phyloP scores from a whole-genome alignment of 805 yeast species.

The Monosporozyma aquatica region DNA sequence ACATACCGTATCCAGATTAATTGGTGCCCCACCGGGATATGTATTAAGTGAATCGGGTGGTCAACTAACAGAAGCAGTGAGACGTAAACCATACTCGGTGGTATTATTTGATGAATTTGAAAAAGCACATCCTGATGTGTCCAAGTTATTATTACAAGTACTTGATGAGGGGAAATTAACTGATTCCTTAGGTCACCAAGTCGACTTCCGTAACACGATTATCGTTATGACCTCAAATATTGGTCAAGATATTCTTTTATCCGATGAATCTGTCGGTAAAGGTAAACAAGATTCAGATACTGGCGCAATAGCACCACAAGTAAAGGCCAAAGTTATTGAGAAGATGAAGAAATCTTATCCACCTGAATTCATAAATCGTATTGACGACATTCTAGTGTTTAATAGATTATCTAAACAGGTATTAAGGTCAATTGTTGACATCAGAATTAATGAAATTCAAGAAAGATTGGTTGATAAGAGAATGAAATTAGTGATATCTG shows the following conservation, averaged over 20 bases:
- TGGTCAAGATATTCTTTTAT: constrained; percentile 80
- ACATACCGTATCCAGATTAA: constrained; percentile 80
- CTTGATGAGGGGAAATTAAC: constrained; percentile 92
- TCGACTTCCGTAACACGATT: constrained; percentile 89
- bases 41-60: constrained; percentile 92
- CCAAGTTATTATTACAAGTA: constrained; percentile 82
- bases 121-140: constrained; percentile 93
- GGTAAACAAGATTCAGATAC: constrained; percentile 39
- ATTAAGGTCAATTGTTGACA: constrained; percentile 71
- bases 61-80: constrained; percentile 90
- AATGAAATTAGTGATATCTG: constrained; percentile 48
- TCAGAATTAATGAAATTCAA: constrained; percentile 73
- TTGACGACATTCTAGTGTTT: constrained; percentile 90
- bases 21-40: constrained; percentile 98
- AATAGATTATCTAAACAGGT: constrained; percentile 77
- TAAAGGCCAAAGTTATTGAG: constrained; percentile 54
- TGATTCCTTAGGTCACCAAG: constrained; percentile 88
- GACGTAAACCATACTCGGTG: constrained; percentile 91
- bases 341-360: constrained; percentile 68
- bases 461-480: constrained; percentile 72
- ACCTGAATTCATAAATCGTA: constrained; percentile 90
- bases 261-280: constrained; percentile 46
- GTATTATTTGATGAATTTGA: constrained; percentile 93
- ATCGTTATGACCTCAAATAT: constrained; percentile 95
- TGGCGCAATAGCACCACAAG: constrained; percentile 46